These are phyloP conservation scores for Glycine tomentella DNA, from an alignment of 306 rosid genomes.

Conservation along the genomic window DNA sequence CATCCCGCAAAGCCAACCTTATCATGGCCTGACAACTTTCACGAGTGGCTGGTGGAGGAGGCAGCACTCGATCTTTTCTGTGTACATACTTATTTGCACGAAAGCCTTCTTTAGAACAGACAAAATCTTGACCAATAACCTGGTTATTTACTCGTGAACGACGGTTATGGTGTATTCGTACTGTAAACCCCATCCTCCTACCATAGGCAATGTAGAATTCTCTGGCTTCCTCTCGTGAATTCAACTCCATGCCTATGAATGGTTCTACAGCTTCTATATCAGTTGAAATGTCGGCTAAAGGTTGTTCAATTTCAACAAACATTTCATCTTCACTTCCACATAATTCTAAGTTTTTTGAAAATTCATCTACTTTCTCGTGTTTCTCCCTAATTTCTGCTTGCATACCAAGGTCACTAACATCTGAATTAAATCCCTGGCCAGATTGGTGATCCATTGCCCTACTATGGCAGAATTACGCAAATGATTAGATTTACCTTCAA, in stretches of 20 bases:
- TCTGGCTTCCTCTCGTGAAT: slow-evolving; percentile 79
- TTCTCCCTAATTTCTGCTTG: slow-evolving; percentile 56
- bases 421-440: slow-evolving; percentile 58
- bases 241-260: slow-evolving; percentile 67
- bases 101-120: slow-evolving; percentile 80
- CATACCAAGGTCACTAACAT: slow-evolving; percentile 65
- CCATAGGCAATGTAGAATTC: slow-evolving; percentile 72
- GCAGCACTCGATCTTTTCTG: slow-evolving; percentile 79
- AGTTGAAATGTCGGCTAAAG: slow-evolving; percentile 47
- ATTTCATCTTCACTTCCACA: slow-evolving; percentile 57
- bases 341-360: slow-evolving; percentile 51
- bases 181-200: slow-evolving; percentile 68
- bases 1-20: slow-evolving; percentile 70
- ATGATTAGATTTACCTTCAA: slow-evolving; percentile 26
- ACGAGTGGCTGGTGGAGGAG: slow-evolving; percentile 75
- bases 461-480: slow-evolving; percentile 40
- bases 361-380: slow-evolving; percentile 45
- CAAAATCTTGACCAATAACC: slow-evolving; percentile 83
- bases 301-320: slow-evolving; percentile 55
- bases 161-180: slow-evolving; percentile 80
- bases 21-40: slow-evolving; percentile 88
- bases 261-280: slow-evolving; percentile 62
- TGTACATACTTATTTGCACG: slow-evolving; percentile 76
- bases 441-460: slow-evolving; percentile 60
- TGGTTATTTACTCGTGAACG: slow-evolving; percentile 76